phyloP scores from a whole-genome alignment of 129 eudicot species.

The Escallonia herrerae region DNA sequence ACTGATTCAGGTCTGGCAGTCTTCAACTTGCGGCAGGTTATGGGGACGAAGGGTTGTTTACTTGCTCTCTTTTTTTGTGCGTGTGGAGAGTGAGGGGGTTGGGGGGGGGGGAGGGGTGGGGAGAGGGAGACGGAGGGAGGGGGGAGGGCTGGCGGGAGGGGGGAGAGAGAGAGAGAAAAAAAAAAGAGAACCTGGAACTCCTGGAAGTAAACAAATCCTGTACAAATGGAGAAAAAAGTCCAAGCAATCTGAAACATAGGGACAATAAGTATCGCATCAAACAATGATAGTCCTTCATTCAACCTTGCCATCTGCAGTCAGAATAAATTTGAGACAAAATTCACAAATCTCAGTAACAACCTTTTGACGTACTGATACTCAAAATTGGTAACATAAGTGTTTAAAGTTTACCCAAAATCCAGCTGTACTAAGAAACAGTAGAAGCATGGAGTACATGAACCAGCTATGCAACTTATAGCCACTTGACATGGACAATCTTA shows the following conservation, averaged over 20 bases:
- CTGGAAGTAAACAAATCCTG: slow-evolving; percentile 95
- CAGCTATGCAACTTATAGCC: slow-evolving; percentile 81
- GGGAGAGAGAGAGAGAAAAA: slow-evolving; percentile 13
- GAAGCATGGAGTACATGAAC: slow-evolving; percentile 92
- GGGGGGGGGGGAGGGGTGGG: too few relatives aligned
- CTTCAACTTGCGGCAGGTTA: too few relatives aligned
- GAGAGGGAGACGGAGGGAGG: too few relatives aligned
- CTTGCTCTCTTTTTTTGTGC: too few relatives aligned
- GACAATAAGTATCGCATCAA: slow-evolving; percentile 93
- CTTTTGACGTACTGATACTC: slow-evolving; percentile 3
- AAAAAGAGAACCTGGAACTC: slow-evolving; percentile 72
- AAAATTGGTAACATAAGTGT: background rate
- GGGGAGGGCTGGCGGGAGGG: background rate
- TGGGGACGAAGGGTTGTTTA: too few relatives aligned
- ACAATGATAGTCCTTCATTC: slow-evolving; percentile 85
- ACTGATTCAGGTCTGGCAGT: too few relatives aligned
- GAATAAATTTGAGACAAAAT: slow-evolving; percentile 3
- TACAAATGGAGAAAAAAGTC: slow-evolving; percentile 96
- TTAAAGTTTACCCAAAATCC: slow-evolving; percentile 83
- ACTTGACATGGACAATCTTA: slow-evolving; percentile 88
- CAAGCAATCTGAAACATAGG: slow-evolving; percentile 99
- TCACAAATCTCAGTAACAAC: background rate
- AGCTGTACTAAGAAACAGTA: slow-evolving; percentile 88
- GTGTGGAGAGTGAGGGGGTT: too few relatives aligned
- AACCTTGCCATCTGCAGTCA: slow-evolving; percentile 87